Conservation (phyloP, 1,284 basidiomycete species). For the Paramarasmius palmivorus region DNA sequence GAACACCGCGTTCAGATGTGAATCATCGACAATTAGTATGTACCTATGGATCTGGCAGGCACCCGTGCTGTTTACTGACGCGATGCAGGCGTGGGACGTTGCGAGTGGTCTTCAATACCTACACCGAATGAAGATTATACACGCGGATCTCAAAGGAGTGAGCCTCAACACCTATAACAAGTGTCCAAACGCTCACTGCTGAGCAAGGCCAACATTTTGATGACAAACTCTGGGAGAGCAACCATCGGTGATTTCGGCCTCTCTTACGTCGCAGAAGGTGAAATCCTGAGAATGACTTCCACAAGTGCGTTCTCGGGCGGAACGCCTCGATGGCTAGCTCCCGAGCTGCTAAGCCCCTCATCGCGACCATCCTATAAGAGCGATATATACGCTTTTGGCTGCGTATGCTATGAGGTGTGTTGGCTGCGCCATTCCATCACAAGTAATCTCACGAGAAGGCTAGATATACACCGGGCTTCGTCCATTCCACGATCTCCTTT, state of each 20-base stretch:
- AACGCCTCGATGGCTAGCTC: neutral
- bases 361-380: neutral
- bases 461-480: neutral
- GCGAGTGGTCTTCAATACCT: neutral
- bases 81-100: neutral
- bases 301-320: neutral
- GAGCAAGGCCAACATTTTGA: neutral
- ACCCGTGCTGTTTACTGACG: neutral
- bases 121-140: neutral
- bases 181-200: neutral
- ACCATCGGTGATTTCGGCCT: neutral
- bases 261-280: neutral
- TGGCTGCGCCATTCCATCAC: neutral
- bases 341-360: neutral
- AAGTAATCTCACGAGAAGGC: neutral
- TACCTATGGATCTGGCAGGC: neutral
- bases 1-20: neutral
- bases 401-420: neutral
- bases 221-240: neutral
- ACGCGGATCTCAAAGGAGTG: neutral
- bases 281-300: neutral
- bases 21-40: neutral
- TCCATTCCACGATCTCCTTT: neutral
- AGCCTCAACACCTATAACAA: neutral
- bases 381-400: neutral